Percentiles rank a stretch among this genome's conserved stretches.
These are phyloP conservation scores for Tylopilus felleus DNA, from an alignment of 768 basidiomycete species.

Conservation along the genomic window DNA sequence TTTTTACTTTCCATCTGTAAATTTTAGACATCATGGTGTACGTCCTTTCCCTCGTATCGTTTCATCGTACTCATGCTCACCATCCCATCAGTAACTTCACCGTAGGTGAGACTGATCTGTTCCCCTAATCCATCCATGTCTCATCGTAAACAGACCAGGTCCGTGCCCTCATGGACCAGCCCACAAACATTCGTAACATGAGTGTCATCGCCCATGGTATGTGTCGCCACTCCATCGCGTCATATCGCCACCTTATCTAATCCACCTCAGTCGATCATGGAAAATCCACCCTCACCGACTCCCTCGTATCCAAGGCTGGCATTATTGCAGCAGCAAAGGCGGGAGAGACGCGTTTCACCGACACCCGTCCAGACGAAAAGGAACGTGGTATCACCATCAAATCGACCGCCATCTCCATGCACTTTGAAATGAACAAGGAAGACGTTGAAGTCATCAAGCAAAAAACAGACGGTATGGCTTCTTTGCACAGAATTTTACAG, in stretches of 20 bases:
- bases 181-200: slow-evolving; percentile 95
- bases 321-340: slow-evolving; percentile 95
- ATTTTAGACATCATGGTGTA: slow-evolving; percentile 77
- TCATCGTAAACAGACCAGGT: slow-evolving; percentile 64
- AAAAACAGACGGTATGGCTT: slow-evolving; percentile 87
- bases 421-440: slow-evolving; percentile 93
- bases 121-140: neutral
- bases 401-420: slow-evolving; percentile 99
- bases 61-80: slow-evolving; percentile 26
- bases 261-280: slow-evolving; percentile 87
- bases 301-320: slow-evolving; percentile 98
- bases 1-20: slow-evolving; percentile 32
- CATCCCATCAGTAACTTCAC: slow-evolving; percentile 74
- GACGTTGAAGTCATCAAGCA: slow-evolving; percentile 84
- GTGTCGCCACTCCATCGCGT: slow-evolving; percentile 27
- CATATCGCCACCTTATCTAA: slow-evolving; percentile 19
- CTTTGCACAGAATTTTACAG: too few species aligned
- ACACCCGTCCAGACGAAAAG: slow-evolving; percentile 97
- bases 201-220: slow-evolving; percentile 88
- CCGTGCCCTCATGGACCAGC: slow-evolving; percentile 81
- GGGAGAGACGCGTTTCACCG: slow-evolving; percentile 95
- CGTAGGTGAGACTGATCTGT: slow-evolving; percentile 64
- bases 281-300: slow-evolving; percentile 99
- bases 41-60: slow-evolving; percentile 34
- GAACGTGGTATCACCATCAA: slow-evolving; percentile 99